phyloP scores from a whole-genome alignment of 257 asterid species.

The Solanum chilense region DNA sequence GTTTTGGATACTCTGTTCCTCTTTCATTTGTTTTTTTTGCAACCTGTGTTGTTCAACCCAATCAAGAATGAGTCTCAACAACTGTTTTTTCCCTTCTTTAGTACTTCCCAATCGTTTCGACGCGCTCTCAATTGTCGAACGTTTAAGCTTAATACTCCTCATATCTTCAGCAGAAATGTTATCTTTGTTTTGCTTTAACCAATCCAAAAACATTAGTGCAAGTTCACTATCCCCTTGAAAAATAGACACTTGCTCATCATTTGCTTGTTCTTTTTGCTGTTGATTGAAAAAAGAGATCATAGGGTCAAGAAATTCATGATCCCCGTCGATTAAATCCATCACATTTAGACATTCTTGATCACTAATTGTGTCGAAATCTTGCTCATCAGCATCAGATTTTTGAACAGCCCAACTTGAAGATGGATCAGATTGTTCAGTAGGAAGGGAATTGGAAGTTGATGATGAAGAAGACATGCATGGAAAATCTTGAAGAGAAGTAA shows the following conservation, averaged over 20 bases:
- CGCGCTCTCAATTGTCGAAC: conserved; percentile 76
- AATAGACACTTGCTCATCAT: conserved; percentile 21
- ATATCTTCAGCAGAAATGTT: conserved; percentile 72
- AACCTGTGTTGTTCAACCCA: conserved; percentile 80
- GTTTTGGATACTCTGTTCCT: neutral
- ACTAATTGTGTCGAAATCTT: conserved; percentile 2
- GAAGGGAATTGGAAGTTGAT: conserved; percentile 31
- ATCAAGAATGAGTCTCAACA: conserved; percentile 57
- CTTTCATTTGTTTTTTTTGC: conserved; percentile 38
- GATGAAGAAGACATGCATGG: conserved; percentile 29
- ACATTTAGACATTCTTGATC: conserved; percentile 38
- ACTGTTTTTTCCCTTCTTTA: conserved; percentile 67
- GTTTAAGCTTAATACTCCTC: conserved; percentile 66
- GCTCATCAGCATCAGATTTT: conserved; percentile 27
- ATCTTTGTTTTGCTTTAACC: conserved; percentile 79
- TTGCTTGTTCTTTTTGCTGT: conserved; percentile 3
- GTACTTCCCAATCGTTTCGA: conserved; percentile 53
- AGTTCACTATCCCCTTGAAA: conserved; percentile 56
- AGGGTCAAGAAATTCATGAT: conserved; percentile 62
- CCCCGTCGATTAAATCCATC: conserved; percentile 50
- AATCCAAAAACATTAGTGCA: conserved; percentile 55
- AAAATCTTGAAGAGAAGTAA: conserved; percentile 65
- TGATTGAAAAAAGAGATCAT: conserved; percentile 27
- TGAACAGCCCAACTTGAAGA: conserved; percentile 17
- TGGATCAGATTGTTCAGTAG: conserved; percentile 17